phyloP scores from a whole-genome alignment of 192 early-diverging fungal species.

The Dissophora globulifera region DNA sequence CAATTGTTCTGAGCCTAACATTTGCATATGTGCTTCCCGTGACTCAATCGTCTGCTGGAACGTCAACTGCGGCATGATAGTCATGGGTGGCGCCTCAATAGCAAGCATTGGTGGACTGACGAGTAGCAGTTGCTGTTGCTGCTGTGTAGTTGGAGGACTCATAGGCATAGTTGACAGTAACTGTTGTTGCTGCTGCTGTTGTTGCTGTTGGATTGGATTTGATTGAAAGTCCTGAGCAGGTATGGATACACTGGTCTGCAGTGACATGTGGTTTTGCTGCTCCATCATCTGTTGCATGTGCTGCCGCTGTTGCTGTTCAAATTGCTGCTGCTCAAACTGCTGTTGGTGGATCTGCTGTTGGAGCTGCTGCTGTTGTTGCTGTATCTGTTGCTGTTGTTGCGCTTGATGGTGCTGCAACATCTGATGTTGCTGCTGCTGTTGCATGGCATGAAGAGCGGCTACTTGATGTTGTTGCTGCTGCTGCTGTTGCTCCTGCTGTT shows the following conservation, averaged over 20 bases:
- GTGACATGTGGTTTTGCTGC: constrained; percentile 19
- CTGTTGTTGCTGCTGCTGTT: constrained; percentile 32
- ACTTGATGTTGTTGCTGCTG: constrained; percentile 29
- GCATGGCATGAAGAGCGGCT: constrained; percentile 4
- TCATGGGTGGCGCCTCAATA: constrained; percentile 10
- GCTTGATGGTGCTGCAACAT: constrained; percentile 21
- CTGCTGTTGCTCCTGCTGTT: constrained; percentile 38
- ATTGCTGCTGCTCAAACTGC: constrained; percentile 15
- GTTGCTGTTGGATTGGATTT: constrained; percentile 19
- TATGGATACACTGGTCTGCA: constrained; percentile 12
- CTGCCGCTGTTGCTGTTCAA: constrained; percentile 14
- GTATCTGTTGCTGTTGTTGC: constrained; percentile 24
- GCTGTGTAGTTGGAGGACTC: constrained; percentile 31
- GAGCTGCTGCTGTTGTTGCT: constrained; percentile 17
- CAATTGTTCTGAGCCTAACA: constrained; percentile 18
- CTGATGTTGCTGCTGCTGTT: constrained; percentile 46
- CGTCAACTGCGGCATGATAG: constrained; percentile 18
- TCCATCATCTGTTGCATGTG: constrained; percentile 30
- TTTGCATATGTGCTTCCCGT: constrained; percentile 20
- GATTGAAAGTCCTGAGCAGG: constrained; percentile 20
- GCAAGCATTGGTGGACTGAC: constrained; percentile 29
- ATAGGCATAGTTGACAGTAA: constrained; percentile 32
- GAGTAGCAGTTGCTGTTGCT: constrained; percentile 27
- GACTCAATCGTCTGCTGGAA: constrained; percentile 23
- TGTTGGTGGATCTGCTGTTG: constrained; percentile 31